Evolutionary conservation across 805 yeast species (phyloP).

Genomic region (Barnettozyma pratensis): DNA sequence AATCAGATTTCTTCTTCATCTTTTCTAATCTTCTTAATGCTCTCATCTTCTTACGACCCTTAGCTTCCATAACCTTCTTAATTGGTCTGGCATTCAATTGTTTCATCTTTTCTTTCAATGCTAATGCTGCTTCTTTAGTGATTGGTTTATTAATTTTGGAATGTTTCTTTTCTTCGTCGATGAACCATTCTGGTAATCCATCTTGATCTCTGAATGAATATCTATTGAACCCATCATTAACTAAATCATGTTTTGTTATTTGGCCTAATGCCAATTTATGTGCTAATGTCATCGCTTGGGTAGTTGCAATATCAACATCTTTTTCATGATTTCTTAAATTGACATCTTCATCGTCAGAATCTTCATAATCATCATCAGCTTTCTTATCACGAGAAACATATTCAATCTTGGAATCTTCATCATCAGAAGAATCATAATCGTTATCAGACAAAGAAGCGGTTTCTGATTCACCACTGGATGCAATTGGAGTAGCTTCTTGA

Average conservation of each 20-base stretch:
- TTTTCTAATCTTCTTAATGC: conserved; percentile 83
- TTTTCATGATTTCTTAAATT: conserved; percentile 46
- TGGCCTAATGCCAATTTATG: conserved; percentile 92
- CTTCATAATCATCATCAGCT: conserved; percentile 37
- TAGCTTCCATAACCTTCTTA: conserved; percentile 97
- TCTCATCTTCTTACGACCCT: conserved; percentile 93
- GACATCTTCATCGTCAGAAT: conserved; percentile 47
- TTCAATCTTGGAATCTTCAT: conserved; percentile 33
- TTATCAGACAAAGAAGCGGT: conserved; percentile 21
- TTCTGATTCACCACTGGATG: conserved; percentile 12
- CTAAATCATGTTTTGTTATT: conserved; percentile 72
- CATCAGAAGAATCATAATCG: conserved; percentile 21
- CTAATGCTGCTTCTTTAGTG: conserved; percentile 87
- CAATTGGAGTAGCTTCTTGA: conserved; percentile 8
- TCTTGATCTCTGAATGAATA: conserved; percentile 89
- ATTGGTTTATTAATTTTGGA: conserved; percentile 85
- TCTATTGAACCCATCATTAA: conserved; percentile 91
- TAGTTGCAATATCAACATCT: conserved; percentile 81
- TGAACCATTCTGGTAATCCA: conserved; percentile 93
- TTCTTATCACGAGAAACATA: conserved; percentile 39
- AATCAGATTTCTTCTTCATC: conserved; percentile 86
- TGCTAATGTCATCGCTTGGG: conserved; percentile 96
- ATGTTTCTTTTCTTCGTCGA: conserved; percentile 87
- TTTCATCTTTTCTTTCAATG: conserved; percentile 67
- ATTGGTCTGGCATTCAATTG: conserved; percentile 95